Evolutionary conservation across 345 rosid genomes (phyloP), one percentile per base, ranked within the genome.

Genomic region (Aquilaria malaccensis): DNA sequence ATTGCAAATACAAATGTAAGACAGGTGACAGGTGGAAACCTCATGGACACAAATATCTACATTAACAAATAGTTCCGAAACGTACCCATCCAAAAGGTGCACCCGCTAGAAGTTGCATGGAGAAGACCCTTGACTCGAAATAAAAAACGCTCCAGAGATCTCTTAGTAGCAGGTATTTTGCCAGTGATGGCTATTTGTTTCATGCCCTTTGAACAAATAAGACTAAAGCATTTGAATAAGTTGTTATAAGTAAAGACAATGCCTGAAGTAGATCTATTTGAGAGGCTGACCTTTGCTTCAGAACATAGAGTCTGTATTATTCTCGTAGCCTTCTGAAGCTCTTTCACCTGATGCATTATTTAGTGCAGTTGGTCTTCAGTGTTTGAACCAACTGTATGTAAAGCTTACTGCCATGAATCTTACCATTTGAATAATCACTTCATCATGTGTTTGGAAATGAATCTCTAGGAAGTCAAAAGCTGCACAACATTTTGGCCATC

Each of bases 11-110:
- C 9, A 50, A 50, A 50, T 50, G 52, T 50, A 50, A 50, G n/a
- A 32, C 10, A 57, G 37, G 33, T 22, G 22, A 22, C 22, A 22
- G 22, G 22, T 22, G 22, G 22, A 63, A 7, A 53, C n/a, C 22
- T 2, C 22, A 3, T 30, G 9, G 46, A 15, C 10, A 5, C 66
- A 49, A 67, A 47, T 52, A 58, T 30, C 50, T 56, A 47, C 45
- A 6, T 57, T 30, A 37, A 30, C 55, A 12, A 45, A 3, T 11
- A 13, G 13, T 3, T 14, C 10, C 0, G 37, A 50, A 13, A 46
- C 78, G 60, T 86, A 90, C 95, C 97, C 90, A 90, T 81, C 95
- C 95, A 90, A 75, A 87, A 90, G 63, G 84, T 81, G 74, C 87
- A 76, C 59, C 83, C 87, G 33, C 76, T 85, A 67, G 93, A 65